Base-by-base conservation (phyloP, 192 early-diverging fungal genomes). In the Chytriomyces hyalinus region DNA sequence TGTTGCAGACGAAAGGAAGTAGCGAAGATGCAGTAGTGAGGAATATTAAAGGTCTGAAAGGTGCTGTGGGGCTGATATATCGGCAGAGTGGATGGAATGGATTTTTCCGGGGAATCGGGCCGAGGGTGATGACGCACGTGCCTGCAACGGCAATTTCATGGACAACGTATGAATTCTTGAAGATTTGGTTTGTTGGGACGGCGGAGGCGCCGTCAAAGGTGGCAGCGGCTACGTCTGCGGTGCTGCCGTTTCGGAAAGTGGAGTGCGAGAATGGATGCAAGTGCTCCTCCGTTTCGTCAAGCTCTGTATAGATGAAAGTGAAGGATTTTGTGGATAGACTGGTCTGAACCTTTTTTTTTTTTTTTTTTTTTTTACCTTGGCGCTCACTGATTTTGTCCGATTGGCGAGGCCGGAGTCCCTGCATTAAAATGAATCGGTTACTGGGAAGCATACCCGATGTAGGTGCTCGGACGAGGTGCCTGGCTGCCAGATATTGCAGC, bases 121-220 rank as follows among this genome's bases (percentile, higher is more conserved):
- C 97, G 7, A 84, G 97, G 45, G 87, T 98, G 22, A 84, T 99
- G 67, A 92, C 94, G 11, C 91, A 99, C 80, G 92, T 97, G 88
- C 96, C 97, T 0, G 90, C 92, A 46, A 96, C 96, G 0, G 96
- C 96, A 26, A 94, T 99, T 65, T 93, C 92, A 81, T 99, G 97
- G 97, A 94, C 92, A 60, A 94, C 95, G 28, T 75, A 75, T 65
- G 61, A 75, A 49, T 64, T 66, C 22, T 66, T 75, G 63, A 75
- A 75, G 47, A 47, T 57, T 20, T 57, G 20, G 13, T 57, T 57
- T 57, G 53, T 57, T 20, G 53, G 53, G 53, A 57, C 53, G 5
- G 1, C 13, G 53, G 20, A 57, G 15, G 53, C 53, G 53, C 53
- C 53, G 13, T 13, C 53, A 13, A 57, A 57, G 53, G 53, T 57